Evolutionary conservation across 352 stramenopile species (phyloP).

Genomic region (Phytophthora megakarya): DNA sequence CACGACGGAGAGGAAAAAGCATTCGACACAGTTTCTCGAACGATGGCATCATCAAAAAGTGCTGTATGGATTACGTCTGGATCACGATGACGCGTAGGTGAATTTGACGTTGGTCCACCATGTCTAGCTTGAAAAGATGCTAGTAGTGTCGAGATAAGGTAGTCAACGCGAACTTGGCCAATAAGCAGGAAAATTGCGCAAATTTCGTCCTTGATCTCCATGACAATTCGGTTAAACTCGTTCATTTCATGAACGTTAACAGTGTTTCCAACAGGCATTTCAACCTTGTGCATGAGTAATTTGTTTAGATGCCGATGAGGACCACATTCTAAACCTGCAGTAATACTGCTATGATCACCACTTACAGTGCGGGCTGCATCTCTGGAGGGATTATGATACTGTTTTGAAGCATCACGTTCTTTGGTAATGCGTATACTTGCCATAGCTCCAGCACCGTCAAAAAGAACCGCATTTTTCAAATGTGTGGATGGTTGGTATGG

Average conservation of each 20-base stretch:
- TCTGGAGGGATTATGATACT: constrained; percentile 17
- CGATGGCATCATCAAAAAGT: constrained; percentile 31
- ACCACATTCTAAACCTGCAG: constrained; percentile 7
- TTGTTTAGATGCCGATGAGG: constrained; percentile 31
- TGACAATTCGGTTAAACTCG: constrained; percentile 52
- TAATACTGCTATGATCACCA: background rate
- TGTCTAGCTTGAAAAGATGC: constrained; percentile 47
- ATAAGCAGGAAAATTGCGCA: constrained; percentile 65
- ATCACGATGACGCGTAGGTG: constrained; percentile 19
- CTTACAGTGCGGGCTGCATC: constrained; percentile 1
- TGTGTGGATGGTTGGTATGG: constrained; percentile 12
- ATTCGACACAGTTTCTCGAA: constrained; percentile 26
- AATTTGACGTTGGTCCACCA: constrained; percentile 26
- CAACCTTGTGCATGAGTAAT: constrained; percentile 20
- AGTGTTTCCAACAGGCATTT: background rate
- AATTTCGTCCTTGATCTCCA: constrained; percentile 81
- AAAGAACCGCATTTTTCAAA: constrained; percentile 45
- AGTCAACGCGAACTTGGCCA: constrained; percentile 66
- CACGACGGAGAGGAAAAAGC: constrained; percentile 15
- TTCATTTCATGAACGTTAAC: constrained; percentile 44
- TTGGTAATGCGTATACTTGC: constrained; percentile 36
- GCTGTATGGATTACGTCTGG: constrained; percentile 33
- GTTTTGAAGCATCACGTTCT: constrained; percentile 33
- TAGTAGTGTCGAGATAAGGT: constrained; percentile 65
- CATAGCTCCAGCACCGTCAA: constrained; percentile 39